These are phyloP conservation scores for Arctium minus DNA, from an alignment of 129 eudicot genomes.

Conservation along the genomic window DNA sequence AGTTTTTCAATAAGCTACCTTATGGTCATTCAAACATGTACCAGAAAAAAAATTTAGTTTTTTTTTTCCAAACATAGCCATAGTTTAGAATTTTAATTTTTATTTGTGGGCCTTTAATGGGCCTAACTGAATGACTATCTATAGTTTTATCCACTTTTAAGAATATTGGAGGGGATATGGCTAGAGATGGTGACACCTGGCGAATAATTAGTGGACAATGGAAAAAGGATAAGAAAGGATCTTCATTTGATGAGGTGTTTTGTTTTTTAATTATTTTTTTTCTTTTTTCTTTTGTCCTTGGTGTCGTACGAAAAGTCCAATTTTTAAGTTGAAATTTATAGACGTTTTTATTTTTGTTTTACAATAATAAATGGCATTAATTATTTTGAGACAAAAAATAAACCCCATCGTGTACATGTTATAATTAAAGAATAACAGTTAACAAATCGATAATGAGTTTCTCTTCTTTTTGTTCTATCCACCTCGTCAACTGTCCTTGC, in stretches of 20 bases:
- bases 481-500: too few relatives aligned
- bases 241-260: conserved; percentile 20
- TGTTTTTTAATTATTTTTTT: background rate
- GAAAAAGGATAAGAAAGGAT: conserved; percentile 26
- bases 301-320: background rate
- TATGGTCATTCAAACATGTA: too few relatives aligned
- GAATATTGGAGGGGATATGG: conserved; percentile 28
- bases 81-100: background rate
- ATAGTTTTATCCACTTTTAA: conserved; percentile 9
- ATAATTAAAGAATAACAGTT: too few relatives aligned
- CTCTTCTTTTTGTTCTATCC: too few relatives aligned
- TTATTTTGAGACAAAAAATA: background rate
- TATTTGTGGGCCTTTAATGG: conserved; percentile 18
- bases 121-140: conserved; percentile 11
- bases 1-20: too few relatives aligned
- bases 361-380: background rate
- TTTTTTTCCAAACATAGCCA: background rate
- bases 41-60: too few relatives aligned
- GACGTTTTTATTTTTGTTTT: background rate
- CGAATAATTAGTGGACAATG: conserved; percentile 47
- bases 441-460: too few relatives aligned
- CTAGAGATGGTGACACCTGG: conserved; percentile 44
- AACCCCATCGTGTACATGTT: background rate
- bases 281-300: background rate
- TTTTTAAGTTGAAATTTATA: background rate